These are phyloP conservation scores for Trichosanthes truncata DNA, from an alignment of 306 rosid genomes.

Conservation along the genomic window DNA sequence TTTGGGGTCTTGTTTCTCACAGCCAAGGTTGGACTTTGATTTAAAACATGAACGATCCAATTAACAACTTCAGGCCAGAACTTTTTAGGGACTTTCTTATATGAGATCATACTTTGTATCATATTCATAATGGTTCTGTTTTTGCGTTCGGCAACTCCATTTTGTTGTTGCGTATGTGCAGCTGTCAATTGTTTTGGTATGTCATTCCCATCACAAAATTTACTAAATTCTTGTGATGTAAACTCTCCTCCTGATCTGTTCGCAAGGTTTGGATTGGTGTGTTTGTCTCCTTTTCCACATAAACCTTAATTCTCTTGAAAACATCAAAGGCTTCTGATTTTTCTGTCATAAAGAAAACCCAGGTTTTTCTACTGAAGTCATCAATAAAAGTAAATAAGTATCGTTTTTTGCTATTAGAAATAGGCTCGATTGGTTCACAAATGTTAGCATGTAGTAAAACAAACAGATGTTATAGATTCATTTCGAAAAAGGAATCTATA, in stretches of 20 bases:
- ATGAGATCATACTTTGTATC: background rate
- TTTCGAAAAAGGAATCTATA: too few species aligned
- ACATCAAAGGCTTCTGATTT: too few species aligned
- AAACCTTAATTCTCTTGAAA: too few species aligned
- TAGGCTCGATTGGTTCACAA: too few species aligned
- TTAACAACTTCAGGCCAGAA: background rate
- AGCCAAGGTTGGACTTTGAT: background rate
- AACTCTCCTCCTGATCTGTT: background rate
- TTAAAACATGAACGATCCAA: background rate
- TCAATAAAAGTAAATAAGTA: too few species aligned
- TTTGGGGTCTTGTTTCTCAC: background rate
- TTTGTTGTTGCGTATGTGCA: background rate
- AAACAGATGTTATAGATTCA: too few species aligned
- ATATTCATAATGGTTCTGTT: background rate
- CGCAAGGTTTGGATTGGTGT: too few species aligned
- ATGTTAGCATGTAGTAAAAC: too few species aligned
- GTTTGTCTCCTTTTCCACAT: too few species aligned
- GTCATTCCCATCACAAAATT: background rate
- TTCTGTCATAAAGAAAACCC: too few species aligned
- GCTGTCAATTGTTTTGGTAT: background rate
- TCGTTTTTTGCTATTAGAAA: too few species aligned
- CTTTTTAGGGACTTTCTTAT: background rate
- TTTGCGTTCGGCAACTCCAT: background rate
- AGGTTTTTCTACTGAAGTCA: too few species aligned
- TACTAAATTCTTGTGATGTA: background rate